Evolutionary conservation across 345 rosid genomes (phyloP), one percentile per base, ranked within the genome.

Genomic region (Brassica cretica): DNA sequence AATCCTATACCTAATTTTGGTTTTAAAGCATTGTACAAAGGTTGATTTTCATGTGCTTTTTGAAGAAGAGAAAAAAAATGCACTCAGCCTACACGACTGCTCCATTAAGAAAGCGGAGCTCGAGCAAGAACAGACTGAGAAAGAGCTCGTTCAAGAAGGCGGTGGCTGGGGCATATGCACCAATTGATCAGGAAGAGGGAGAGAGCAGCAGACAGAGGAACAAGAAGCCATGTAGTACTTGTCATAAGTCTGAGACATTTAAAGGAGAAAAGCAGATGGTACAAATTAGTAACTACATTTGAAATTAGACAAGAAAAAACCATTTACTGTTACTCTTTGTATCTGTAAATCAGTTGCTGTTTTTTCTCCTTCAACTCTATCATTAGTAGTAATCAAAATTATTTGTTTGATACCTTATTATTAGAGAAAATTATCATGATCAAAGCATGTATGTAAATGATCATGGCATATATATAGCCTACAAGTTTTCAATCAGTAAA

Each of bases 291-390:
- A 89, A 71, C 78, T 91, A 81, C 93, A 84, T 65, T 71, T 89
- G 79, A 93, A 91, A 82, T 90, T 87, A 66, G 91, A 90, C 86
- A 93, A 91, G 89, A 87, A 93, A 86, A 95, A 93, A 82, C 87
- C 92, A 6, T 76, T 27, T 27, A 5, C 30, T 93, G 98, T 84
- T 93, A n/a, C 82, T 21, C 12, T 46, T 66, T 32, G 9, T 37
- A 37, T 37, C 41, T 35, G 78, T 78, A 78, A 73, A 78, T 61
- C 78, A 11, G 59, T 51, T 51, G 27, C 12, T 68, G 9, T 2
- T 44, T 14, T 62, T 49, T 73, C 37, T 77, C 60, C 37, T 18
- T 41, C 11, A 12, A 37, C 41, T 33, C 2, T 37, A 37, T 37
- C 9, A 37, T 37, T 37, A 37, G 41, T 1, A 41, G 8, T 41